A percentile compares a stretch with the other conserved stretches of the same genome.
These are phyloP conservation scores for Dothistroma septosporum DNA, from an alignment of 2,329 filamentous ascomycete species.

Conservation along the genomic window DNA sequence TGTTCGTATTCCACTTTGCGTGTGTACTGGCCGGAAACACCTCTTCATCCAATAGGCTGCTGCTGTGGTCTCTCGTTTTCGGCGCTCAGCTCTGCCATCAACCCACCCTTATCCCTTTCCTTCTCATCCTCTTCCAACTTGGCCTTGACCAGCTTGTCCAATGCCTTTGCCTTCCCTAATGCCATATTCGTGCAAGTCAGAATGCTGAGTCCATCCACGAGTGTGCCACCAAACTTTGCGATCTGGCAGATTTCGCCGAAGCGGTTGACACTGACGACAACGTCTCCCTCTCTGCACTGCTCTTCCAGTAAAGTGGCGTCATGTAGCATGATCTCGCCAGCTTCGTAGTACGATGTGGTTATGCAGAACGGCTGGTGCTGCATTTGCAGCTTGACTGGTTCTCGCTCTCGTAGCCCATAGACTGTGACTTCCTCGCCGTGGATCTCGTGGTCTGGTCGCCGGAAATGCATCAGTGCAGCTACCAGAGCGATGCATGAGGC, in stretches of 20 bases:
- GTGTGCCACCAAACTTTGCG: constrained; percentile 79
- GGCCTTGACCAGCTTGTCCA: constrained; percentile 68
- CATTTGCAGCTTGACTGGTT: constrained; percentile 84
- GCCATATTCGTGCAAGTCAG: constrained; percentile 73
- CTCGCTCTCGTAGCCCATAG: constrained; percentile 77
- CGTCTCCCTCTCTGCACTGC: constrained; percentile 66
- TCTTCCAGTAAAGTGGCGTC: constrained; percentile 73
- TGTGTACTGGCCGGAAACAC: too few relatives aligned
- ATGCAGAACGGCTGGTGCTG: constrained; percentile 89
- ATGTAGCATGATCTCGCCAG: constrained; percentile 66
- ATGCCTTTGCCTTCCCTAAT: constrained; percentile 72
- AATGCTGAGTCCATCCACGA: constrained; percentile 74
- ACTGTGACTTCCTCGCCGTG: constrained; percentile 80
- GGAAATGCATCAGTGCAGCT: constrained; percentile 84
- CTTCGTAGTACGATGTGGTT: constrained; percentile 77
- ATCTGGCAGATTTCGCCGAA: constrained; percentile 89
- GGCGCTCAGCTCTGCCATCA: constrained; percentile 73
- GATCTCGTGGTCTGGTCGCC: constrained; percentile 82
- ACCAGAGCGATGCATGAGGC: constrained; percentile 81
- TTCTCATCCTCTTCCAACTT: constrained; percentile 74
- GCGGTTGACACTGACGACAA: constrained; percentile 80
- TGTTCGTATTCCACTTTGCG: too few relatives aligned
- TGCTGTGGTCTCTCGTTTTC: constrained; percentile 63
- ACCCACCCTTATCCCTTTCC: constrained; percentile 70
- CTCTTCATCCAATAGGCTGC: constrained; percentile 1